Conservation (phyloP, 108 stramenopile species). For the Phaeodactylum tricornutum region DNA sequence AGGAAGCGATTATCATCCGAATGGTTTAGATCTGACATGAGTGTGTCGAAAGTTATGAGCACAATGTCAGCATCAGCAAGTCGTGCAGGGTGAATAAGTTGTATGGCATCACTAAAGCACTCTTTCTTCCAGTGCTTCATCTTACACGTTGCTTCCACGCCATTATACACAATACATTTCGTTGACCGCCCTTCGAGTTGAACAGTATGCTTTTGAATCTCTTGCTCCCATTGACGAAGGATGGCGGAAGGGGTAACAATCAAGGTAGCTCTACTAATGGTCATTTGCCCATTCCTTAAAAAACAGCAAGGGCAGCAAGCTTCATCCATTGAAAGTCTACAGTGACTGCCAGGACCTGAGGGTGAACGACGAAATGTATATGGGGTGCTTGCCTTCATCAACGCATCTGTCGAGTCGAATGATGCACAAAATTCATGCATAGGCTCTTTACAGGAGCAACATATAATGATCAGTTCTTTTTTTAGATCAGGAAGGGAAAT, state of each 20-base stretch:
- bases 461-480: constrained; percentile 12
- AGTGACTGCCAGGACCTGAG: too few relatives aligned
- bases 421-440: constrained; percentile 30
- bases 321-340: neutral
- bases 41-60: constrained; percentile 41
- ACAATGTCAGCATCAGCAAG: constrained; percentile 61
- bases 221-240: constrained; percentile 55
- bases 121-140: too few relatives aligned
- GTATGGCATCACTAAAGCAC: constrained; percentile 10
- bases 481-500: constrained; percentile 5
- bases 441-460: constrained; percentile 18
- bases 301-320: constrained; percentile 29
- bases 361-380: too few relatives aligned
- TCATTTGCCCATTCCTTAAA: constrained; percentile 8
- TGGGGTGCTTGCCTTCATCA: too few relatives aligned
- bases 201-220: constrained; percentile 42
- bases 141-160: constrained; percentile 16
- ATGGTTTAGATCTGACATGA: constrained; percentile 51
- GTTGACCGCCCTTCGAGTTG: constrained; percentile 6
- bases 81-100: constrained; percentile 39
- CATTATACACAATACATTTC: constrained; percentile 49
- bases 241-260: constrained; percentile 64
- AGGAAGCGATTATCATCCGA: constrained; percentile 52
- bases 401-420: too few relatives aligned
- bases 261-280: constrained; percentile 47